Evolutionary conservation across 2,329 filamentous ascomycete species (phyloP).

Genomic region (Cytospora leucostoma): DNA sequence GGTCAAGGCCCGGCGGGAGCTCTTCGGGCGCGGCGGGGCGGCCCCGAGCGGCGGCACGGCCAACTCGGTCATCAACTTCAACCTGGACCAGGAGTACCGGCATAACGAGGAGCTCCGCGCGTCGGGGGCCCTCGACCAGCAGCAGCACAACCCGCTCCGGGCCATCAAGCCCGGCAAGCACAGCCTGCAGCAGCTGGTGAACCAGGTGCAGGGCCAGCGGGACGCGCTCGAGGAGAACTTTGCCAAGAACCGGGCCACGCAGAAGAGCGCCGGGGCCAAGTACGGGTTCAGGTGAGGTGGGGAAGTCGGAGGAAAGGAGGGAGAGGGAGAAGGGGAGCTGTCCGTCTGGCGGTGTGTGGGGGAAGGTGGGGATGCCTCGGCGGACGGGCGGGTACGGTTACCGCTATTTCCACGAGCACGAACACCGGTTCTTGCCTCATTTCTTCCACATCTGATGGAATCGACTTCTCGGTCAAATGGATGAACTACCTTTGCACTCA

Average conservation of each 20-base stretch:
- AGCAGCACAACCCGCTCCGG: slow-evolving; percentile 79
- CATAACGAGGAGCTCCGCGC: slow-evolving; percentile 78
- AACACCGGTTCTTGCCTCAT: no score
- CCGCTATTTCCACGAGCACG: neutral
- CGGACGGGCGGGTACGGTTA: neutral
- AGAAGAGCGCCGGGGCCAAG: slow-evolving; percentile 75
- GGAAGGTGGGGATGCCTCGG: no score
- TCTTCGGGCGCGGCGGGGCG: slow-evolving; percentile 71
- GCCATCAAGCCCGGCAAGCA: slow-evolving; percentile 86
- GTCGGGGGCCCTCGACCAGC: slow-evolving; percentile 68
- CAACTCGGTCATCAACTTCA: slow-evolving; percentile 79
- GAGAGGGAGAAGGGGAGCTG: no score
- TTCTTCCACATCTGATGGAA: neutral
- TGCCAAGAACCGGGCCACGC: slow-evolving; percentile 75
- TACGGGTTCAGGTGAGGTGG: slow-evolving; percentile 71
- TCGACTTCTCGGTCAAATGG: neutral
- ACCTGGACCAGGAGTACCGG: slow-evolving; percentile 83
- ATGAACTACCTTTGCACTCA: neutral
- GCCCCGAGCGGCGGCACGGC: slow-evolving; percentile 45
- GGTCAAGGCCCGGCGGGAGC: slow-evolving; percentile 72
- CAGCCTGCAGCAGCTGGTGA: slow-evolving; percentile 83
- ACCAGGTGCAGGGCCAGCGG: slow-evolving; percentile 76
- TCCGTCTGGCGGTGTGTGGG: no score
- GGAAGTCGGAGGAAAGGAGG: no score
- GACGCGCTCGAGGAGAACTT: slow-evolving; percentile 93